Base-by-base conservation (phyloP, 192 early-diverging fungal species). In the Mortierella claussenii region DNA sequence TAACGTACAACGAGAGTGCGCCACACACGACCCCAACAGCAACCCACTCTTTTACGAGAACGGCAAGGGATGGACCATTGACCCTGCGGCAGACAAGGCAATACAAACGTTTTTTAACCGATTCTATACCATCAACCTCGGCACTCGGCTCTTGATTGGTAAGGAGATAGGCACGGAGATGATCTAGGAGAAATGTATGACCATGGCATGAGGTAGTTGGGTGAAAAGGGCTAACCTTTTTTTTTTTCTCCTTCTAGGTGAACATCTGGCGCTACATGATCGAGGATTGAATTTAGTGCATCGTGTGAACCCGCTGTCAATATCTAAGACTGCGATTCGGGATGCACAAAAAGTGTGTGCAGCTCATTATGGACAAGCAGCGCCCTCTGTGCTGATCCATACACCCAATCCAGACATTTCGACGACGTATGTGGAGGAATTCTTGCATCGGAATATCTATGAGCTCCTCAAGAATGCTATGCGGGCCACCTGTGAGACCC, bases 381-480 rank as follows among this genome's bases (percentile, higher is more conserved):
- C 85, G 27, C 82, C 87, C 0, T 78, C 70, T 0, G 68, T 88
- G 24, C 47, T 81, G 36, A 74, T 88, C 43, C 76, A 81, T 12
- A 82, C 83, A 15, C 66, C 79, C 1, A 78, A 71, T 37, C 80
- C 85, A 18, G 57, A 58, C n/a, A 79, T 82, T 56, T 81, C 84
- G 23, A 83, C 85, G 0, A 84, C 85, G 4, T 86, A 88, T 51
- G 82, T 89, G 37, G 82, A 87, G 10, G 83, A 84, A 32, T 74
- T 88, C 34, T 63, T 89, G 32, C 83, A 86, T 66, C 79, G 82
- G 59, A 87, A 86, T 64, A 73, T 89, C 52, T 86, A 70, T 62
- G 80, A 88, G 65, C 82, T 89, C 15, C 78, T 89, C 56, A 87
- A 86, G 59, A 87, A 88, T 65, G 78, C 87, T 4, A 78, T 89